phyloP scores from a whole-genome alignment of 2,329 filamentous ascomycete species.

The Triangularia setosa region DNA sequence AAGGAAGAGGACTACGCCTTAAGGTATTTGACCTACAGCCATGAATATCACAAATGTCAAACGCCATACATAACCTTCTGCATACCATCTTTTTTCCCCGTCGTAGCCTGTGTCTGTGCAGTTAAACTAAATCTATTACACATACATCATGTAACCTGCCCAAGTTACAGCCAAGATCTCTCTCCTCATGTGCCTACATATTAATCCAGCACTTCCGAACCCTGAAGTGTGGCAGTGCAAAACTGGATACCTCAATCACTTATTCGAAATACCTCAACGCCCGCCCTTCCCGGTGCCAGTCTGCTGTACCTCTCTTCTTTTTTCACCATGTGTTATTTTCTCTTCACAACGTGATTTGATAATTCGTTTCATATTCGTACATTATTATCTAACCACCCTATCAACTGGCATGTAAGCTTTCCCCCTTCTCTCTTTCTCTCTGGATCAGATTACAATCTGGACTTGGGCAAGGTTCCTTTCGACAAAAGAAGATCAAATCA shows the following conservation, averaged over 20 bases:
- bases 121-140: not conserved
- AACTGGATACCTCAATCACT: not conserved
- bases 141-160: not conserved
- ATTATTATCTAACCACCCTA: not conserved
- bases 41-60: no score
- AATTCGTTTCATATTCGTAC: not conserved
- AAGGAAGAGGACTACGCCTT: no score
- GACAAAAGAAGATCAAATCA: not conserved
- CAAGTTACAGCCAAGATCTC: not conserved
- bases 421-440: not conserved
- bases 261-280: not conserved
- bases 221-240: not conserved
- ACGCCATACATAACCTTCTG: no score
- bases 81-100: not conserved
- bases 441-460: not conserved
- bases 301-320: not conserved
- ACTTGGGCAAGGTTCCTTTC: not conserved
- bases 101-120: not conserved
- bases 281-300: not conserved
- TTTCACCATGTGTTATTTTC: not conserved
- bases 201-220: not conserved
- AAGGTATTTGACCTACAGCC: no score
- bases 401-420: not conserved
- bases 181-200: not conserved
- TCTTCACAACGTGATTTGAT: not conserved